Evolutionary conservation across 805 yeast species (phyloP).

Genomic region (Lachancea fermentati): DNA sequence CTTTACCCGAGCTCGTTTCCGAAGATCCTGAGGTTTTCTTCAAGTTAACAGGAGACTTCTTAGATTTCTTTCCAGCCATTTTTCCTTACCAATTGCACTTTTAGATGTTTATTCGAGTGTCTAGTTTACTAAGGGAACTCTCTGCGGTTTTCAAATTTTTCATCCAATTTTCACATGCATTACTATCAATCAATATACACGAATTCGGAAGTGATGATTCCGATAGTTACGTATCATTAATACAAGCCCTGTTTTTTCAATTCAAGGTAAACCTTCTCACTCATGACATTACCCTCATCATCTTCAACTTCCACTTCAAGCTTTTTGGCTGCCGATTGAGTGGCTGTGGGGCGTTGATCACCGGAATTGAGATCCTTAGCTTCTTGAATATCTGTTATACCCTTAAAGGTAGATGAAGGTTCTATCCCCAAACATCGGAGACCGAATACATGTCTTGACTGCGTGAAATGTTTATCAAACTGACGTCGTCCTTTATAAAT

Average conservation of each 20-base stretch:
- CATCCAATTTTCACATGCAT: constrained; percentile 2
- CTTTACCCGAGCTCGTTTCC: background rate
- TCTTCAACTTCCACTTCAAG: constrained; percentile 82
- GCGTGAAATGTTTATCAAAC: constrained; percentile 73
- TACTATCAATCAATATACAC: constrained; percentile 1
- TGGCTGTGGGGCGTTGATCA: constrained; percentile 27
- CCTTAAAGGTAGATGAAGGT: constrained; percentile 49
- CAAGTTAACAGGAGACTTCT: constrained; percentile 1
- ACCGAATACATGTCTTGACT: constrained; percentile 65
- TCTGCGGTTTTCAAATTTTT: constrained; percentile 3
- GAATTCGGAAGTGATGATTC: background rate
- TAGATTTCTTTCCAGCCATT: constrained; percentile 9
- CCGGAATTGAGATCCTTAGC: constrained; percentile 54
- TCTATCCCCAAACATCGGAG: constrained; percentile 67
- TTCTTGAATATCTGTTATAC: constrained; percentile 61
- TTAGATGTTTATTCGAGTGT: background rate
- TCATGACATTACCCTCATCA: constrained; percentile 88
- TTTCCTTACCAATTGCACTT: background rate
- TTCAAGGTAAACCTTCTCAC: constrained; percentile 74
- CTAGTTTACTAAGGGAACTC: background rate
- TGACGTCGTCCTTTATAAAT: constrained; percentile 66
- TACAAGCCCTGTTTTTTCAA: constrained; percentile 77
- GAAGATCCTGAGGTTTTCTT: constrained; percentile 1
- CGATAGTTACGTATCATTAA: background rate
- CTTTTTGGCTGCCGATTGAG: constrained; percentile 15